Evolutionary conservation across 176 grass and related monocot genomes (phyloP).

Genomic region (Triticum turgidum): DNA sequence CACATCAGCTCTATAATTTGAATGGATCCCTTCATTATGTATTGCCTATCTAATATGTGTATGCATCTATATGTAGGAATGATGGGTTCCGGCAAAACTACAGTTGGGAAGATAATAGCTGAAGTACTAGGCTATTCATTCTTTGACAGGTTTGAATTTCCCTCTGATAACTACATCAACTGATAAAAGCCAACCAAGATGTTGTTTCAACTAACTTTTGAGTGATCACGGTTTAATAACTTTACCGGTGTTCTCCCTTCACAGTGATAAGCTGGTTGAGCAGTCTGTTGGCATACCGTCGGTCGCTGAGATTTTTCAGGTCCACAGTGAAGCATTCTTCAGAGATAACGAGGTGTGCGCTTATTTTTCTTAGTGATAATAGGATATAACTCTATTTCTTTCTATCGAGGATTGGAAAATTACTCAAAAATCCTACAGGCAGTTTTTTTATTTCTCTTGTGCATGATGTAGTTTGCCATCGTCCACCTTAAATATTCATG

Average conservation of each 20-base stretch:
- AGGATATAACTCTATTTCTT: neutral
- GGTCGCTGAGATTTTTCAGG: slow-evolving; percentile 90
- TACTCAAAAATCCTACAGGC: neutral
- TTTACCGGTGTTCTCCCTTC: slow-evolving; percentile 13
- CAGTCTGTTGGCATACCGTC: slow-evolving; percentile 75
- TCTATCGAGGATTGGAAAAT: neutral
- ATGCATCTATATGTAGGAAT: slow-evolving; percentile 55
- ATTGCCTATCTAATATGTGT: slow-evolving; percentile 1
- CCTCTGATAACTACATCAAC: slow-evolving; percentile 27
- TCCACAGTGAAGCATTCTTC: slow-evolving; percentile 92
- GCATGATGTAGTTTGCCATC: slow-evolving; percentile 17
- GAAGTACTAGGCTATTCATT: slow-evolving; percentile 97
- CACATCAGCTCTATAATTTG: neutral
- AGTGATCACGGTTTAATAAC: slow-evolving; percentile 1
- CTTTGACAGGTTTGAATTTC: slow-evolving; percentile 81
- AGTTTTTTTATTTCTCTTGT: neutral
- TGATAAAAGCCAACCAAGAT: slow-evolving; percentile 16
- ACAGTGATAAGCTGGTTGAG: slow-evolving; percentile 95
- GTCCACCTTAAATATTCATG: neutral
- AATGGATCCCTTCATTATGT: neutral
- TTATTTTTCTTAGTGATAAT: neutral
- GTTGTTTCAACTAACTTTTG: slow-evolving; percentile 5
- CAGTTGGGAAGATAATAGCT: slow-evolving; percentile 89
- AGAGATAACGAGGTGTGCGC: slow-evolving; percentile 87
- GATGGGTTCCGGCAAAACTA: slow-evolving; percentile 99